Evolutionary conservation across 2,329 filamentous ascomycete genomes (phyloP), one percentile per base, ranked within the genome.

Genomic region (Teratosphaeria pseudoeucalypti): DNA sequence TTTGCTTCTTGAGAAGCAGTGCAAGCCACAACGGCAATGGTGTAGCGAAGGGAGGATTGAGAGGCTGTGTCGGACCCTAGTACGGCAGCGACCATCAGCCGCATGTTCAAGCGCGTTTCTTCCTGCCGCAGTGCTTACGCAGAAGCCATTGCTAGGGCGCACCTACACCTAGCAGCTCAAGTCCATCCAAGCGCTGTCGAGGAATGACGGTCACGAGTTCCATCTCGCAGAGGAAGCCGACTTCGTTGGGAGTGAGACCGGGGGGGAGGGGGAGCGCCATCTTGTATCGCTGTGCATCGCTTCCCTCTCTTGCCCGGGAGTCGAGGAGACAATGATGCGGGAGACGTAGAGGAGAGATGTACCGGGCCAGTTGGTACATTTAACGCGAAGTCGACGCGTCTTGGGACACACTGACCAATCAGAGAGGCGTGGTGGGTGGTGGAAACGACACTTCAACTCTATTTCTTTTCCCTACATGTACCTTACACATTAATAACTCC

Each of bases 171-270:
- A 99, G 83, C 63, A 99, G 82, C 67, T 89, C 82, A 63, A 99
- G 88, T 66, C 84, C 85, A 65, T 96, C 91, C 57, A 99, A 85
- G 64, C 89, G 84, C 74, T 97, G 92, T 58, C 94, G 89, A 39
- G 94, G 94, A 56, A 97, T 85, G 26, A 99, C 83, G 0, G 92
- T 96, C 59, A 99, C 88, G 69, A 90, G 84, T 77, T 97, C 92
- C 91, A 96, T 97, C 78, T 99, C 94, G 75, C 92, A 96, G 32
- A 97, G 79, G 71, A 97, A 99, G 56, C 91, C 89, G 54, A 95
- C 88, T 77, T 99, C 94, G 64, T 89, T 81, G 61, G 94, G 90
- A 67, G 89, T 87, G 53, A 96, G 82, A 74, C 87, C 83, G 63
- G 81, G 78, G 47, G 82, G 81, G 52, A 85, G 78, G 64, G 82